Evolutionary conservation across 768 basidiomycete species (phyloP).

Genomic region (Mycena sanguinolenta): DNA sequence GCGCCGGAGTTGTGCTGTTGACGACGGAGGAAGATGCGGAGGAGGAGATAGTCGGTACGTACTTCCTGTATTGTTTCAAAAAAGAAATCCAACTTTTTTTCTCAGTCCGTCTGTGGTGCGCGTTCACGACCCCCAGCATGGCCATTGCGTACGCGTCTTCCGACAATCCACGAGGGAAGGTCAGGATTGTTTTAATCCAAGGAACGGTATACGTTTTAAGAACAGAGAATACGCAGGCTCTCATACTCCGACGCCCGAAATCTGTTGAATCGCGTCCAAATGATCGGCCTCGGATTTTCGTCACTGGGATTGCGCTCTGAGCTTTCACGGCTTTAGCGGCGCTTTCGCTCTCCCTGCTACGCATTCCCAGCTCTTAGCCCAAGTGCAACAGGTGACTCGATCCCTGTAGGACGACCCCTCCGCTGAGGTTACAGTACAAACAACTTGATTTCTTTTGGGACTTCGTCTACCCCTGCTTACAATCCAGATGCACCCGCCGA

Average conservation of each 20-base stretch:
- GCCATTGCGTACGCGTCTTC: constrained; percentile 80
- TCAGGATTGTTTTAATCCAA: constrained; percentile 41
- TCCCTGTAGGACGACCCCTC: no score
- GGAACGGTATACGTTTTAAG: no score
- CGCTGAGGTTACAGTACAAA: background rate
- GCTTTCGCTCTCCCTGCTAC: no score
- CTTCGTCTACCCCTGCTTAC: background rate
- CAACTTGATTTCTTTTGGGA: background rate
- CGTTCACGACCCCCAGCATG: constrained; percentile 88
- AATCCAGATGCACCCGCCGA: background rate
- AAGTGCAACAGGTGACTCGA: no score
- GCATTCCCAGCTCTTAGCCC: no score
- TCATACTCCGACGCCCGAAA: constrained; percentile 37
- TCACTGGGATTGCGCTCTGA: constrained; percentile 31
- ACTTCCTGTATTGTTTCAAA: background rate
- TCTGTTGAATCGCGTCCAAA: constrained; percentile 26
- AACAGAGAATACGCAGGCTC: constrained; percentile 19
- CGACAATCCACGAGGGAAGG: constrained; percentile 68
- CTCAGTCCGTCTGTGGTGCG: constrained; percentile 83
- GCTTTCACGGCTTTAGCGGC: background rate
- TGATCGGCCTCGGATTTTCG: constrained; percentile 28
- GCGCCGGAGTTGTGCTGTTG: constrained; percentile 75
- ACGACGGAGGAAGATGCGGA: constrained; percentile 57
- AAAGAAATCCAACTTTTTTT: background rate
- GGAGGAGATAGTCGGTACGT: constrained; percentile 30